phyloP scores from a whole-genome alignment of 2,329 filamentous ascomycete genomes.

The Nothophaeocryptopus gaeumannii region DNA sequence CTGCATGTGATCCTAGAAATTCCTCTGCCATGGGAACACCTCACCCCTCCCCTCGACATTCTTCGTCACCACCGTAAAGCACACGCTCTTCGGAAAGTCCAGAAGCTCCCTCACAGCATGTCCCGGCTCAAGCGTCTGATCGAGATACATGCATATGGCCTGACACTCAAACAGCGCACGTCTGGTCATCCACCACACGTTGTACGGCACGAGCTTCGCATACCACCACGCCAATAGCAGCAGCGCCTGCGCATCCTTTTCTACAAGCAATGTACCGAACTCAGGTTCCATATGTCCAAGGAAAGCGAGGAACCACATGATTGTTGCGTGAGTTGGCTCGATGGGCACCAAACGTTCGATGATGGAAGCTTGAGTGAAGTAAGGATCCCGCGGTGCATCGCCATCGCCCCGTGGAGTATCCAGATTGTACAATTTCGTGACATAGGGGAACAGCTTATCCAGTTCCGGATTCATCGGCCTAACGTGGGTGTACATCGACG shows the following conservation, averaged over 20 bases:
- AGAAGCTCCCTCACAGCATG: slow-evolving; percentile 13
- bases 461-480: slow-evolving; percentile 14
- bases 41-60: not conserved
- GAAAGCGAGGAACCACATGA: slow-evolving; percentile 50
- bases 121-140: slow-evolving; percentile 16
- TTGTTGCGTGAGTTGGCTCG: slow-evolving; percentile 40
- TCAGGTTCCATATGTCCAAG: slow-evolving; percentile 45
- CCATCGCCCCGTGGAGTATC: slow-evolving; percentile 18
- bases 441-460: slow-evolving; percentile 18
- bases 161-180: slow-evolving; percentile 50
- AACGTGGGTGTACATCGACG: not conserved
- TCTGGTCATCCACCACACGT: slow-evolving; percentile 50
- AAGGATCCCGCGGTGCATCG: slow-evolving; percentile 27
- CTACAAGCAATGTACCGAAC: slow-evolving; percentile 47
- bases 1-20: not conserved
- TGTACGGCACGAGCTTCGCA: slow-evolving; percentile 44
- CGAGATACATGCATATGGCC: slow-evolving; percentile 48
- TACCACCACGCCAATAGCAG: slow-evolving; percentile 59
- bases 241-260: slow-evolving; percentile 54
- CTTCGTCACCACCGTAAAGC: not conserved
- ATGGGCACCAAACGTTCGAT: slow-evolving; percentile 41
- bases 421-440: slow-evolving; percentile 26
- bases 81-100: slow-evolving; percentile 15
- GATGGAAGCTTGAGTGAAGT: slow-evolving; percentile 28
- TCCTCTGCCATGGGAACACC: slow-evolving; percentile 1